Base-by-base conservation (phyloP, 139 green algal genomes). In the Eudorina sp. region DNA sequence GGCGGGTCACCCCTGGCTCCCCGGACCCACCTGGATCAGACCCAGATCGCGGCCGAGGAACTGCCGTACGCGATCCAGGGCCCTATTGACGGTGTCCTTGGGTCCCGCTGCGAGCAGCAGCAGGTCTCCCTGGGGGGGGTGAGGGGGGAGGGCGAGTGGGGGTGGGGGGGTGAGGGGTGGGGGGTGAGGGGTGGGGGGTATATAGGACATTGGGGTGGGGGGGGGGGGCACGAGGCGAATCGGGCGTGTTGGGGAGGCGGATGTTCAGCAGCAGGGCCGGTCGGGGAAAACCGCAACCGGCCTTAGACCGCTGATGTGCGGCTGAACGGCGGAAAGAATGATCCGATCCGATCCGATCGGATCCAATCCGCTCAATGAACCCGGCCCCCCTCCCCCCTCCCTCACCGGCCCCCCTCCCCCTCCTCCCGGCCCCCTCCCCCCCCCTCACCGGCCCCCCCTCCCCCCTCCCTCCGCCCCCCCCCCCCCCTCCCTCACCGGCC, bases 41-140 rank as follows among this genome's bases (percentile, higher is more conserved):
- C 92, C 93, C 51, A 99, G 94, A 31, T 89, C 69, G 0, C 80
- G 41, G 0, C 92, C 98, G n/a, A 99, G 74, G 88, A 94, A 98
- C 68, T 96, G 94, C 29, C 98, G 93, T 53, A 99, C 95, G 19
- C 93, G 91, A 89, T 99, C 96, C 64, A 99, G 92, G 9, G 94
- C 91, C 36, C 92, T 94, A 80, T 97, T 93, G 13, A 99, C 97
- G 0, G 85, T 48, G n/a, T 82, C 78, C 1, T 18, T 21, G 19
- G 89, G 81, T 1, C 97, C 97, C 3, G 97, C 97, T 9, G 92
- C 97, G 43, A 99, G 91, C 55, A 99, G 90, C 58, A 99, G 90
- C 90, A 99, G 93, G 88, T 99, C 96, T 23, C 96, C 96, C 83
- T 96, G 90, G 74, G 60, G 23, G 80, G 23, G 27, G 58, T 27